Conservation (phyloP, 371 early-diverging fungal genomes). For the Mucor plumbeus region DNA sequence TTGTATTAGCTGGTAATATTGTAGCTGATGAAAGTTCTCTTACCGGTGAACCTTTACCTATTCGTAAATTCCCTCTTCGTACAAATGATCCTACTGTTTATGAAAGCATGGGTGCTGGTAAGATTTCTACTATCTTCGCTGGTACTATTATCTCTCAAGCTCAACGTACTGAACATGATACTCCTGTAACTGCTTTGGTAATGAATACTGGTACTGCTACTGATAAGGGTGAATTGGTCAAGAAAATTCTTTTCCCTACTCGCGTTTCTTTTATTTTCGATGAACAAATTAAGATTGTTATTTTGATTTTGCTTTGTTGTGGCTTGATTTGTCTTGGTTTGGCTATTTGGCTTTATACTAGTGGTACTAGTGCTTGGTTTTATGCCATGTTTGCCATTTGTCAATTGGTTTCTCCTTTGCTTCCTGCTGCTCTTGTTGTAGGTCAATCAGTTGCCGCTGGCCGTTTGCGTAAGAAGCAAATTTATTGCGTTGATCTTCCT, state of each 20-base stretch:
- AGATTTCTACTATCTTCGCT: constrained; percentile 59
- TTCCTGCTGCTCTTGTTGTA: constrained; percentile 64
- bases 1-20: constrained; percentile 69
- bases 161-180: constrained; percentile 30
- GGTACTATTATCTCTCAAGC: constrained; percentile 58
- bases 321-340: constrained; percentile 59
- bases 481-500: constrained; percentile 79
- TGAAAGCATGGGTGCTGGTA: constrained; percentile 49
- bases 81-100: constrained; percentile 35
- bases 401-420: constrained; percentile 73
- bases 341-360: constrained; percentile 56
- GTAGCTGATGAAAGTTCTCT: constrained; percentile 77
- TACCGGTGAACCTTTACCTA: constrained; percentile 71
- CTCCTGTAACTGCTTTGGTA: constrained; percentile 61
- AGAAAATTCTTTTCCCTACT: constrained; percentile 74
- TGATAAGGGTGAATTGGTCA: constrained; percentile 75
- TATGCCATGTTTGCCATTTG: constrained; percentile 75
- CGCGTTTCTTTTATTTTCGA: constrained; percentile 68
- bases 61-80: constrained; percentile 66
- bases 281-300: constrained; percentile 72
- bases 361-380: constrained; percentile 58
- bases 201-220: constrained; percentile 75
- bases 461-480: constrained; percentile 63
- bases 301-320: constrained; percentile 62
- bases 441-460: constrained; percentile 80